Evolutionary conservation across 139 green algal genomes (phyloP).

Genomic region (Desmodesmus armatus): DNA sequence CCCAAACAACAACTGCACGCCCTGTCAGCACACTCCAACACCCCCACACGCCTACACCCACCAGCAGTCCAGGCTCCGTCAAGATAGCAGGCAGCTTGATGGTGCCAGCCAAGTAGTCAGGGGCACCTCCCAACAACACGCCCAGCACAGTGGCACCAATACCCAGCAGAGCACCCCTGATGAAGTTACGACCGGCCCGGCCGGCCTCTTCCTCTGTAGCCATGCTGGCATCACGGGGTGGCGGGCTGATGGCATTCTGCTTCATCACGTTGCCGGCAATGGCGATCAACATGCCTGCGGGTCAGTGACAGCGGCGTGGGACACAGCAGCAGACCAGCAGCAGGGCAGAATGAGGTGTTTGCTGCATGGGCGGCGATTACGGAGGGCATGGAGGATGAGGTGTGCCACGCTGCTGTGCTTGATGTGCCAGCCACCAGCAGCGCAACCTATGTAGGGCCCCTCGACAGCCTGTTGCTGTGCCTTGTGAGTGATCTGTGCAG

Average conservation of each 20-base stretch:
- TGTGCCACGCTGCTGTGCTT: not conserved
- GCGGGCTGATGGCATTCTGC: constrained; percentile 70
- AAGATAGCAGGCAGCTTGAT: constrained; percentile 48
- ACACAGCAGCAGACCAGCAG: not conserved
- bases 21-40: not conserved
- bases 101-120: constrained; percentile 51
- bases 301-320: not conserved
- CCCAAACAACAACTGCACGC: not conserved
- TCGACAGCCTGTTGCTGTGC: not conserved
- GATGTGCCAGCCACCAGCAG: too few species aligned
- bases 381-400: not conserved
- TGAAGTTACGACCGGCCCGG: constrained; percentile 64
- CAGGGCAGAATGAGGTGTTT: not conserved
- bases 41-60: too few species aligned
- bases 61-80: constrained; percentile 39
- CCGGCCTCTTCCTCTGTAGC: constrained; percentile 63
- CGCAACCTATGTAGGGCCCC: too few species aligned
- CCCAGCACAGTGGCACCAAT: constrained; percentile 63
- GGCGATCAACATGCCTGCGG: constrained; percentile 60
- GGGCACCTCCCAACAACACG: constrained; percentile 56
- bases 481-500: not conserved
- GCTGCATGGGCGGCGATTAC: not conserved
- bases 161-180: constrained; percentile 65
- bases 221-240: constrained; percentile 58
- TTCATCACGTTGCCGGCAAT: constrained; percentile 70